Base-by-base conservation (phyloP, 768 basidiomycete genomes). In the Psilocybe tampanensis region DNA sequence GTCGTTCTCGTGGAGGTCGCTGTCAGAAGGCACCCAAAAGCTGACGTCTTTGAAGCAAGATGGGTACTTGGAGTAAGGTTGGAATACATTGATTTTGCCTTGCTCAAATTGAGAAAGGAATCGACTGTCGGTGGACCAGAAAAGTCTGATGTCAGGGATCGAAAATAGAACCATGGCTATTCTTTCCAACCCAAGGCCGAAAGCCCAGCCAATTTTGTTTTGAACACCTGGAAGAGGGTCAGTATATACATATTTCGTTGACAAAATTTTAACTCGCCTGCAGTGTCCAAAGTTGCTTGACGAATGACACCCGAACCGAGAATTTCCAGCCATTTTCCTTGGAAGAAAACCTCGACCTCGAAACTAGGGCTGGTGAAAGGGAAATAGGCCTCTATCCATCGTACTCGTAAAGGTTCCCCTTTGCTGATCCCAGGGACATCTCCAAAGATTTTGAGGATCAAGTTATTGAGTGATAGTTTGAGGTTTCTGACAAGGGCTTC, bases 311-410 rank as follows among this genome's bases (percentile, higher is more conserved):
- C 97, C 58, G 85, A 95, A 0, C 97, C 97, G 6, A 98, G 78
- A 53, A 99, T 92, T 72, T 98, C 97, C 21, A 99, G 77, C 97
- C 97, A 99, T 71, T 95, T 90, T 1, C 94, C 97, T 55, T 88
- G 85, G 76, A 91, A 98, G 73, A 95, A 89, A 4, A 98, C 95
- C 70, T 99, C 97, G 41, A 99, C 95, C 68, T 99, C 96, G 68
- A 92, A 99, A 69, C 95, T 97, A 8, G 97, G 97, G 58, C 88
- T 90, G 54, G 97, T 99, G 80, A 96, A 99, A 1, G 97, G 97
- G 74, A 99, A 98, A 67, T 91, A 93, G 2, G 96, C 94, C 68
- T 98, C 94, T 61, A 98, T 98, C 97, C 97, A 99, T 19, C 97
- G 80, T 23, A 99, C 90, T 60, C 84, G 80, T 59, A 99, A 76